Evolutionary conservation across 2,329 filamentous ascomycete species (phyloP).

Genomic region (Cordyceps javanica): DNA sequence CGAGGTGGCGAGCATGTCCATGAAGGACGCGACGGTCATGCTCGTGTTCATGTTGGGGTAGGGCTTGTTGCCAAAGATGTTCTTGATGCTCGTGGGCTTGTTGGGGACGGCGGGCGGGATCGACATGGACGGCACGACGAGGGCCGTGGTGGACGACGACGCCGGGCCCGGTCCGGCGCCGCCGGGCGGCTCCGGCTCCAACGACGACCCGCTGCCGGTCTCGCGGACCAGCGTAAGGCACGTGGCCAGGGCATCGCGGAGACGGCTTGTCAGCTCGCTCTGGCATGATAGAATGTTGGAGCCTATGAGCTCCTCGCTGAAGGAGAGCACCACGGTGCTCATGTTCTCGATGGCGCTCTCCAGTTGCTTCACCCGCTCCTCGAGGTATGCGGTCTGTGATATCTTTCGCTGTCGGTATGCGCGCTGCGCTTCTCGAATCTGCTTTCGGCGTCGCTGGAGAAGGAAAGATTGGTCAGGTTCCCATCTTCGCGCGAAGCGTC

Average conservation of each 20-base stretch:
- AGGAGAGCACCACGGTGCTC: constrained; percentile 34
- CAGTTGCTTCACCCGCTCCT: constrained; percentile 58
- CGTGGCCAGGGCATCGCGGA: constrained; percentile 15
- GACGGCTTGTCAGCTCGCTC: constrained; percentile 11
- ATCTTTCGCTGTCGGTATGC: constrained; percentile 77
- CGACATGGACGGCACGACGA: constrained; percentile 2
- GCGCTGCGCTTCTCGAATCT: constrained; percentile 73
- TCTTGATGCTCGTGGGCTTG: background rate
- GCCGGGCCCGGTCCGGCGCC: background rate
- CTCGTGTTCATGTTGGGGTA: constrained; percentile 8
- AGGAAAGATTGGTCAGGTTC: background rate
- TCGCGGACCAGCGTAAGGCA: constrained; percentile 12
- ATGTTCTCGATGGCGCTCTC: constrained; percentile 62
- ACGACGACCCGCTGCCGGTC: background rate
- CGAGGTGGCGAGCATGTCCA: constrained; percentile 14
- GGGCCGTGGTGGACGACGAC: background rate
- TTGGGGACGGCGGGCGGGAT: background rate
- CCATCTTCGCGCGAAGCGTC: background rate
- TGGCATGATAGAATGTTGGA: constrained; percentile 14
- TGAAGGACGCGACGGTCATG: constrained; percentile 11
- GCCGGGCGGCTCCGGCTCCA: background rate
- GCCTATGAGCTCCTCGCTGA: constrained; percentile 15
- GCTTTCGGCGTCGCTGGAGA: constrained; percentile 63
- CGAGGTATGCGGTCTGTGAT: constrained; percentile 62
- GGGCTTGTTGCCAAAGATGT: constrained; percentile 6